Base-by-base conservation (phyloP, 257 asterid species). In the Ajuga chamaepitys region DNA sequence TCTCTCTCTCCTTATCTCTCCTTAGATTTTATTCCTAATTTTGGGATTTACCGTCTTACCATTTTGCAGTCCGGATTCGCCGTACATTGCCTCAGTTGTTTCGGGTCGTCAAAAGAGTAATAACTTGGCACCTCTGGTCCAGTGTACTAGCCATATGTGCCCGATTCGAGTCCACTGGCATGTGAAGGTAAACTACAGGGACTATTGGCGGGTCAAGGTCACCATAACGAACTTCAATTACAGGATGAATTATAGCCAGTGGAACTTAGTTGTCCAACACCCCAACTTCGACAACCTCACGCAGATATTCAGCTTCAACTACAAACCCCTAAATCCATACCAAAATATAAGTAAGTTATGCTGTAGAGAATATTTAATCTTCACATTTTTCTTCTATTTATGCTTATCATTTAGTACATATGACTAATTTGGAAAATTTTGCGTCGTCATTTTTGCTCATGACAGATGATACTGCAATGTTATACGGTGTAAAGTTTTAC, bases 111-210 rank as follows among this genome's bases (percentile, higher is more conserved):
- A 68, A 59, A 85, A 82, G 81, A 47, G 68, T n/a, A 82, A 70
- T 51, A 73, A 47, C 71, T 67, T 75, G 47, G 65, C 88, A 11
- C 97, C 96, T 62, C 77, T 88, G 8, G 95, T 91, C 65, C 97
- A 91, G 48, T 88, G 97, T 73, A 86, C 96, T 13, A 80, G 77
- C 57, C 95, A 86, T 62, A 91, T 88, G 97, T 91, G 96, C 76
- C 97, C 97, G 0, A 83, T 91, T 73, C 82, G 95, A 34, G 85
- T 91, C 60, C 96, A 91, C 71, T 88, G 96, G 97, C 97, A 88
- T 6, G 95, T 88, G 67, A 91, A 91, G 70, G 71, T 78, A 53
- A 91, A 84, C 73, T 90, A 90, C 89, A 83, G 79, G 78, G 97
- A 85, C 0, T 83, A 89, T 71, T 89, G 97, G 95, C 78, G 95